Evolutionary conservation across 495 filamentous ascomycete genomes (phyloP), one percentile per base, ranked within the genome.

Genomic region (Annulohypoxylon nitens): DNA sequence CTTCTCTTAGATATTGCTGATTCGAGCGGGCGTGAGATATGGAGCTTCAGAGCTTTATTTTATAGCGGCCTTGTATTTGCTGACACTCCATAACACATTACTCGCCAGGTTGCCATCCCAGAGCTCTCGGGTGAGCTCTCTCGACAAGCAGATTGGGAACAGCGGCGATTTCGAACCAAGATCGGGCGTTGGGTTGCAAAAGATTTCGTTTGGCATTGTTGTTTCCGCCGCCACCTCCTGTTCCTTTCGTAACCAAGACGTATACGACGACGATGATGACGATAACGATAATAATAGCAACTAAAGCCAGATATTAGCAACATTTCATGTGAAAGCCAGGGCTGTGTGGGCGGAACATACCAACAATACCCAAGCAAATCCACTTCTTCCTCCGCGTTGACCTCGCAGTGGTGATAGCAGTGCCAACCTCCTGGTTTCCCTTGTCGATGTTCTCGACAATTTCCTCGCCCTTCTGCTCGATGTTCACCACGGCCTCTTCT

Each of bases 381-480:
- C 96, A 99, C 92, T 98, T 99, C 94, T 97, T 98, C 84, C 90
- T 92, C 70, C 93, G 88, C 39, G 91, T 90, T 59, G 87, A 87
- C 75, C 90, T 83, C n/a, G 97, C 95, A 69, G 92, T 97, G 36
- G 83, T 83, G 54, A 97, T 90, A 14, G 95, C 97, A 16, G 85
- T 85, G 50, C 84, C 88, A 41, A 98, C 89, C 82, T 98, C 88
- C 61, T 87, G 86, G 76, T 95, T 97, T 60, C 90, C 97, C 74
- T 93, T 90, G 66, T 88, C 86, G 60, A 98, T 86, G 78, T 98
- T 92, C 50, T 88, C 87, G 57, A 89, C 87, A 12, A 93, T 90
- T 69, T 96, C 90, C 77, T 94, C 91, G 25, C 89, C 93, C 76
- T 93, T 92, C 77, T 90, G 86, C 80, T 96, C 92, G 77, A 98